Percentiles rank a stretch among this genome's conserved stretches.
Conservation (phyloP, 2,329 filamentous ascomycete genomes). For the Colletotrichum filicis region DNA sequence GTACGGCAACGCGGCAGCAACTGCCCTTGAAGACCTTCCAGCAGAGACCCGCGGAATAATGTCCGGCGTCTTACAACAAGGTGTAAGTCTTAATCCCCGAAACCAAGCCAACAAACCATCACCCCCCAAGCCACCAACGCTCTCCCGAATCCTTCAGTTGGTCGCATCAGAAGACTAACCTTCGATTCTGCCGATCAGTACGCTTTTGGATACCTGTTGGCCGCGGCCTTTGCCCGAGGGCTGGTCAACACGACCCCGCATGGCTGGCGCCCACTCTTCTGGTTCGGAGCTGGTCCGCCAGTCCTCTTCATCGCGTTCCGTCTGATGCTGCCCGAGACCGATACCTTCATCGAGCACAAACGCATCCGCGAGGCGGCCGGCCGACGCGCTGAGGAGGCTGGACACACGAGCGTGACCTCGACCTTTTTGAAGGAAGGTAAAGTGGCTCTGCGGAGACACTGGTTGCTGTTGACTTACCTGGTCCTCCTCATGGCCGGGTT, state of each 20-base stretch:
- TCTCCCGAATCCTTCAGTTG: background rate
- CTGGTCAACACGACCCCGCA: constrained; percentile 82
- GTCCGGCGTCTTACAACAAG: constrained; percentile 81
- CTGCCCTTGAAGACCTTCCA: constrained; percentile 80
- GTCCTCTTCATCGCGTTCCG: constrained; percentile 84
- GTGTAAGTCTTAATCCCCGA: constrained; percentile 46
- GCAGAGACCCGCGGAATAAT: constrained; percentile 76
- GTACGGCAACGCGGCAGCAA: constrained; percentile 82
- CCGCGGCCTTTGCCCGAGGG: constrained; percentile 68
- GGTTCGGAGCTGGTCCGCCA: constrained; percentile 87
- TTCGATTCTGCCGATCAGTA: constrained; percentile 51
- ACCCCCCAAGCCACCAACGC: background rate
- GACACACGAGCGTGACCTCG: constrained; percentile 61
- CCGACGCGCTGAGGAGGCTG: constrained; percentile 10
- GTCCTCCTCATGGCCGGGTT: constrained; percentile 91
- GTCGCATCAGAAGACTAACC: constrained; percentile 5
- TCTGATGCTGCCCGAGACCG: constrained; percentile 81
- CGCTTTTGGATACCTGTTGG: constrained; percentile 73
- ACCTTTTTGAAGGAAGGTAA: constrained; percentile 82
- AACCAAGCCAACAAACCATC: constrained; percentile 50
- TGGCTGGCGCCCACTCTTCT: constrained; percentile 86
- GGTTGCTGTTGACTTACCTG: constrained; percentile 83
- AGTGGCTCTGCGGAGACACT: constrained; percentile 81
- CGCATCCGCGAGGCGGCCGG: constrained; percentile 63
- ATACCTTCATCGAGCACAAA: constrained; percentile 75